A percentile compares a stretch with the other conserved stretches of the same genome.
phyloP scores from a whole-genome alignment of 2,329 filamentous ascomycete species.

The Lachnellula occidentalis region DNA sequence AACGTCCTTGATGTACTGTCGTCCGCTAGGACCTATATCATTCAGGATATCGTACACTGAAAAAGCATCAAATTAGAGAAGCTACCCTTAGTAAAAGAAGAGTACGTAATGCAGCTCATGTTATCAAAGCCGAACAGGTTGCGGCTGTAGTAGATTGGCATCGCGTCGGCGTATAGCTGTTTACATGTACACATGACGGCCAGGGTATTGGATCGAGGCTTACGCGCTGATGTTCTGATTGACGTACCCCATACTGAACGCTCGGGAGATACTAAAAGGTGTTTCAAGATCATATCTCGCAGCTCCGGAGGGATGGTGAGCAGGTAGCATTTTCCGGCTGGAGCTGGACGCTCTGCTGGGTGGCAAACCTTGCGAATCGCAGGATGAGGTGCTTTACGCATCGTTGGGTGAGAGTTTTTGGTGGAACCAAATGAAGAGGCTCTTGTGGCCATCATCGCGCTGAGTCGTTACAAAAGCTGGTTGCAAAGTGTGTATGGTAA shows the following conservation, averaged over 20 bases:
- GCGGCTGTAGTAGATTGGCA: neutral
- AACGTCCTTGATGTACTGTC: neutral
- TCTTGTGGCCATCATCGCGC: no score
- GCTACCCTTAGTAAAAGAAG: neutral
- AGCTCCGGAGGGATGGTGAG: neutral
- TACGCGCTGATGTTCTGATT: neutral
- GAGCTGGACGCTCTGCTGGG: neutral
- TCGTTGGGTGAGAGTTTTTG: no score
- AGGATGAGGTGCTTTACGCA: no score
- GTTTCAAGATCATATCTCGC: neutral
- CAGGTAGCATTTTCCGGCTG: neutral
- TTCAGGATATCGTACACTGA: neutral
- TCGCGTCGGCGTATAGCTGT: neutral
- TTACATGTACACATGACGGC: neutral
- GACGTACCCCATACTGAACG: neutral
- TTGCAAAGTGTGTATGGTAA: no score
- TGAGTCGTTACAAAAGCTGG: no score
- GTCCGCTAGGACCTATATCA: neutral
- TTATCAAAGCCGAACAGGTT: neutral
- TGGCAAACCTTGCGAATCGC: no score
- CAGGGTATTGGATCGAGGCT: neutral
- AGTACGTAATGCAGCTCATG: neutral
- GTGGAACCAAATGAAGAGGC: no score
- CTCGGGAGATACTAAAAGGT: neutral
- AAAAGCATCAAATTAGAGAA: neutral